A percentile compares a stretch with the other conserved stretches of the same genome.
Evolutionary conservation across 345 rosid species (phyloP).

Genomic region (Populus pruinosa): DNA sequence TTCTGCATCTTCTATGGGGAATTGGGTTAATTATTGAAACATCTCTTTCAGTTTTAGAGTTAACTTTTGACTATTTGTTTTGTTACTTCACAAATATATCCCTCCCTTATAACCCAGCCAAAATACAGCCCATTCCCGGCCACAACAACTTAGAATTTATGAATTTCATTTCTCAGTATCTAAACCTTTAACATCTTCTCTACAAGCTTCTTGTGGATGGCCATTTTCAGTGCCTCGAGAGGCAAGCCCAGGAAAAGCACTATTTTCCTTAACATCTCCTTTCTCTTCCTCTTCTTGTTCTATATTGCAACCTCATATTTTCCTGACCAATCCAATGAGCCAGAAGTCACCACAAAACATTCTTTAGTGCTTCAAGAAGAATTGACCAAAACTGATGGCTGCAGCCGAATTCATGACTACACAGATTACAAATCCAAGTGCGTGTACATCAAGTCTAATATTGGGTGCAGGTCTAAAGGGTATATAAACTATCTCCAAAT

Average conservation of each 20-base stretch:
- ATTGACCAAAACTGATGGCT: constrained; percentile 17
- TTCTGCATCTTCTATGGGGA: neutral
- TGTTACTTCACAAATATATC: neutral
- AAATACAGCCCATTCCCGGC: constrained; percentile 13
- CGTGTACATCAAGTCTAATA: constrained; percentile 48
- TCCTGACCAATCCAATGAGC: constrained; percentile 16
- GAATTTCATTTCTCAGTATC: constrained; percentile 16
- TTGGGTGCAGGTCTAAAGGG: constrained; percentile 65
- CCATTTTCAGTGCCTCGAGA: constrained; percentile 15
- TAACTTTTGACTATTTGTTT: neutral
- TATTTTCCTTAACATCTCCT: constrained; percentile 52
- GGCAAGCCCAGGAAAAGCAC: constrained; percentile 28
- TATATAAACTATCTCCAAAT: constrained; percentile 75
- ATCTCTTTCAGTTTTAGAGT: neutral
- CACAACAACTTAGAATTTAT: constrained; percentile 14
- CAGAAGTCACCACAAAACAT: neutral
- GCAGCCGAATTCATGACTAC: constrained; percentile 40
- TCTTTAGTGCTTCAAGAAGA: constrained; percentile 14
- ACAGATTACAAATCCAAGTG: constrained; percentile 54
- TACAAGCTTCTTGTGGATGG: constrained; percentile 37
- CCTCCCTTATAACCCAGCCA: constrained; percentile 12
- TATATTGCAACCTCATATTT: constrained; percentile 21
- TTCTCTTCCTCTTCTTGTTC: constrained; percentile 41
- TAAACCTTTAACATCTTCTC: constrained; percentile 9
- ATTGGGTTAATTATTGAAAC: neutral